Evolutionary conservation across 1,284 basidiomycete species (phyloP), one percentile per base, ranked within the genome.

Genomic region (Trichosporon ovoides): DNA sequence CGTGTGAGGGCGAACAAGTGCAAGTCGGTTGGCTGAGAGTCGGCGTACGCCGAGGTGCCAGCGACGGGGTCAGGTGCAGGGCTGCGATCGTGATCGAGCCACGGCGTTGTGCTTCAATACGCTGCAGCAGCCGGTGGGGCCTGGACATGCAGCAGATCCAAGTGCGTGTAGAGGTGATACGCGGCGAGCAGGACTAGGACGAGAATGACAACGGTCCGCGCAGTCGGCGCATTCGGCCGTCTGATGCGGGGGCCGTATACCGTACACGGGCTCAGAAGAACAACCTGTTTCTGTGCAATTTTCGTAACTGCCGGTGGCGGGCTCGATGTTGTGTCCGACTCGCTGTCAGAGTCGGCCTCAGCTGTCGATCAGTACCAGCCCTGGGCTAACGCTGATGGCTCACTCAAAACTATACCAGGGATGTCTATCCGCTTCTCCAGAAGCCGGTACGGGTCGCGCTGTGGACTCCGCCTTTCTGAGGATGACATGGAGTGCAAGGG

Each of bases 221-320:
- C 11, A 2, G 56, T 38, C 28, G 53, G 35, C 24, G 52, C 20
- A 14, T 16, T 7, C 28, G 28, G 40, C 38, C 56, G 33, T 16
- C 57, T 19, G 18, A 63, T 53, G 20, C 59, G 35, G 46, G 55
- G 31, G 35, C 58, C 18, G 55, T 64, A 38, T 52, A 58, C 54
- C 53, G 62, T 38, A n/a, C 58, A 64, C 14, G 68, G 64, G 20
- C 59, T 57, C 19, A 67, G 59, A 37, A 70, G 63, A 20, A 70
- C 59, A 54, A 66, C 60, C 37, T 63, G 63, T 55, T 68, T 66
- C 11, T 64, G 64, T 28, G 59, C 56, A 4, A 9, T 31, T 9
- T 31, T 31, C 9, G 28, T 31, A 9, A 31, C 9, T 24, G 64
- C 60, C 12, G 63, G 59, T 18, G 65, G 56, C 55, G 57, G 28